phyloP scores from a whole-genome alignment of 495 filamentous ascomycete genomes.

The Astrothelium subdiscretum region DNA sequence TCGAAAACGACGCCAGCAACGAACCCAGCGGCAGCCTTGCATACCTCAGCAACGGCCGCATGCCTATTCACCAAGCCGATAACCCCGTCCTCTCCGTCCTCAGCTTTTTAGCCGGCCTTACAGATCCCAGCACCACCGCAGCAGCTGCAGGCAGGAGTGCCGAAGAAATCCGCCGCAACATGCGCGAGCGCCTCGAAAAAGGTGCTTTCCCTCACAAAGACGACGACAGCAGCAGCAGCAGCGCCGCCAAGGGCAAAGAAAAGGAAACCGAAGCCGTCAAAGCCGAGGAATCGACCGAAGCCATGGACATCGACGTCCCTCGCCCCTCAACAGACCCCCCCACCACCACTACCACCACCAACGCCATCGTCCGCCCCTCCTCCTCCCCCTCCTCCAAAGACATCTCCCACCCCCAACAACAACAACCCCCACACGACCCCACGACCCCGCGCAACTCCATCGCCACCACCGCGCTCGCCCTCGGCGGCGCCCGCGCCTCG shows the following conservation, averaged over 20 bases:
- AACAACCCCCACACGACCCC: background rate
- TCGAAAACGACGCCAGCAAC: slow-evolving; percentile 37
- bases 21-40: slow-evolving; percentile 32
- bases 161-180: slow-evolving; percentile 65
- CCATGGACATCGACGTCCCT: slow-evolving; percentile 53
- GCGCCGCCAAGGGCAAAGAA: slow-evolving; percentile 40
- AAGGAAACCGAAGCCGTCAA: slow-evolving; percentile 22
- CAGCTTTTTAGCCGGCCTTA: slow-evolving; percentile 78
- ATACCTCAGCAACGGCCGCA: slow-evolving; percentile 53
- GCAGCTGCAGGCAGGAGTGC: slow-evolving; percentile 77
- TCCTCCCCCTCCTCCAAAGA: slow-evolving; percentile 8
- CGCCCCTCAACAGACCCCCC: slow-evolving; percentile 18
- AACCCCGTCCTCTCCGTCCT: slow-evolving; percentile 95
- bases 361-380: slow-evolving; percentile 17
- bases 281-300: slow-evolving; percentile 32
- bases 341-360: slow-evolving; percentile 2
- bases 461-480: slow-evolving; percentile 69
- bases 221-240: slow-evolving; percentile 4
- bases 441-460: slow-evolving; percentile 26
- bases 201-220: slow-evolving; percentile 28
- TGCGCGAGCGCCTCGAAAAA: slow-evolving; percentile 58
- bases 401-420: slow-evolving; percentile 9
- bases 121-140: slow-evolving; percentile 76
- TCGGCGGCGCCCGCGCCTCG: slow-evolving; percentile 72
- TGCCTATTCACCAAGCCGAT: slow-evolving; percentile 79